Percentiles rank a stretch among this genome's conserved stretches.
phyloP scores from a whole-genome alignment of 2,329 filamentous ascomycete species.

The Clonostachys byssicola region DNA sequence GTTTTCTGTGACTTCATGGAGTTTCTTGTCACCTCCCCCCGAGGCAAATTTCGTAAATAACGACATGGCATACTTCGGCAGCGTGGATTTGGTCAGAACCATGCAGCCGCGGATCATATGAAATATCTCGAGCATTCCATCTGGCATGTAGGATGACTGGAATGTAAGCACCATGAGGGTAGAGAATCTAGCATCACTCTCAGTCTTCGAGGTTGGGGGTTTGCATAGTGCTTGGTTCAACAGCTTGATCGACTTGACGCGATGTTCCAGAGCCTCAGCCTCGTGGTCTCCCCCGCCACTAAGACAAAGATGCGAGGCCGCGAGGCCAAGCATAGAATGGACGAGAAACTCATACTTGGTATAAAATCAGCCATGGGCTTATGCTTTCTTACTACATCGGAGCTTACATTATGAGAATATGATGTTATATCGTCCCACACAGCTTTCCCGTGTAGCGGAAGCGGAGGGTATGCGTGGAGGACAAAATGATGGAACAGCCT shows the following conservation, averaged over 20 bases:
- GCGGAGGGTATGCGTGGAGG: conserved; percentile 32
- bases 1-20: neutral
- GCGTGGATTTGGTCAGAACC: conserved; percentile 2
- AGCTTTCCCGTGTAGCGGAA: conserved; percentile 26
- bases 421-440: conserved; percentile 29
- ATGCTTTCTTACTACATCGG: no score
- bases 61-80: neutral
- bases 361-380: no score
- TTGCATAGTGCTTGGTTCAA: conserved; percentile 25
- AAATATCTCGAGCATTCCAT: conserved; percentile 31
- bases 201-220: conserved; percentile 13
- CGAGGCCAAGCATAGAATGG: conserved; percentile 34
- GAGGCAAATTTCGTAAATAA: no score
- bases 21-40: no score
- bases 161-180: conserved; percentile 28
- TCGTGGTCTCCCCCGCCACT: conserved; percentile 1
- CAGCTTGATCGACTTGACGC: conserved; percentile 25
- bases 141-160: conserved; percentile 30
- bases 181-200: conserved; percentile 26
- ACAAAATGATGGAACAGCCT: conserved; percentile 50
- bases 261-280: conserved; percentile 22
- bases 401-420: conserved; percentile 27
- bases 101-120: conserved; percentile 30
- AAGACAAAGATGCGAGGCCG: conserved; percentile 26
- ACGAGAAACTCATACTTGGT: conserved; percentile 31